phyloP scores from a whole-genome alignment of 805 yeast species.

The Candida odintsovae region DNA sequence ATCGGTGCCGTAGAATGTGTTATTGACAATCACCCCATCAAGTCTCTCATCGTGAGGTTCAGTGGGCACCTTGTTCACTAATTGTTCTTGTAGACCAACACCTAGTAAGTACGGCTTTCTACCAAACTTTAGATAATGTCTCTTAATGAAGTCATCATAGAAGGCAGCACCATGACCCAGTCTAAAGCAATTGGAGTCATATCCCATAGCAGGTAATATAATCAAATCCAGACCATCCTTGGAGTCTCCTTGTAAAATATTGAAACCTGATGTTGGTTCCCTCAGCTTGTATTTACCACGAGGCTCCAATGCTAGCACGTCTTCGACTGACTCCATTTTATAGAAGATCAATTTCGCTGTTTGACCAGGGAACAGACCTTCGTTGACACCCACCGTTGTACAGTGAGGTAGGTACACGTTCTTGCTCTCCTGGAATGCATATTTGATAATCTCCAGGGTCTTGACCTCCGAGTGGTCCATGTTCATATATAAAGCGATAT shows the following conservation, averaged over 20 bases:
- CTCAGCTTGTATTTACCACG: slow-evolving; percentile 60
- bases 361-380: slow-evolving; percentile 24
- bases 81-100: slow-evolving; percentile 58
- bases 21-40: slow-evolving; percentile 47
- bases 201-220: slow-evolving; percentile 84
- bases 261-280: slow-evolving; percentile 50
- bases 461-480: slow-evolving; percentile 69
- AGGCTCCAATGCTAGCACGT: slow-evolving; percentile 47
- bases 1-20: slow-evolving; percentile 13
- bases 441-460: slow-evolving; percentile 47
- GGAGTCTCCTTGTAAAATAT: slow-evolving; percentile 19
- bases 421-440: slow-evolving; percentile 46
- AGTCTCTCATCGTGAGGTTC: slow-evolving; percentile 62
- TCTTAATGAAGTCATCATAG: slow-evolving; percentile 70
- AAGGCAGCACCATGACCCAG: slow-evolving; percentile 94
- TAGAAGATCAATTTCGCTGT: slow-evolving; percentile 52
- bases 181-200: slow-evolving; percentile 41
- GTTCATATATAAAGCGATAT: slow-evolving; percentile 66
- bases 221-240: slow-evolving; percentile 57
- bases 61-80: slow-evolving; percentile 44
- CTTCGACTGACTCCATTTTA: slow-evolving; percentile 34
- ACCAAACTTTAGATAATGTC: slow-evolving; percentile 30
- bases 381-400: slow-evolving; percentile 18
- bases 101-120: slow-evolving; percentile 48
- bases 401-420: slow-evolving; percentile 56